Evolutionary conservation across 2,329 filamentous ascomycete species (phyloP), one percentile per base, ranked within the genome.

Genomic region (Penicillium sclerotiorum): DNA sequence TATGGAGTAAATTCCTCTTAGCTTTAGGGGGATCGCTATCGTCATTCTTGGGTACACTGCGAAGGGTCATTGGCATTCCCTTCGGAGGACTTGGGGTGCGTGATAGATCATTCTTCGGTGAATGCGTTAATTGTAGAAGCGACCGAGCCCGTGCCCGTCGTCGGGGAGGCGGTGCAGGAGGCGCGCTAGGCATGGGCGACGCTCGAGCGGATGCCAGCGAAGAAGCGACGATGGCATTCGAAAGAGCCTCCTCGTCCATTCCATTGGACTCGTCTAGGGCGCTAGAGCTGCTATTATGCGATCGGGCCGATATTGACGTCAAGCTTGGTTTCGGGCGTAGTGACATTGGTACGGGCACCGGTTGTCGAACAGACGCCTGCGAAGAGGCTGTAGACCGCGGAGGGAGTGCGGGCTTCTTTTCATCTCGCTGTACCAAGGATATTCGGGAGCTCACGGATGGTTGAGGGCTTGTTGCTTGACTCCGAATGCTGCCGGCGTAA

Each of bases 221-320:
- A 9, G 75, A 77, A 15, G 75, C 75, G 15, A 76, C 70, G 53
- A 78, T 74, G 22, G 75, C 75, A 61, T 76, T 69, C 12, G 74
- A 75, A 3, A 75, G 65, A 5, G 70, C 67, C 52, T 71, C 72
- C 50, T 71, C 70, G 23, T 55, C 60, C 58, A 69, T 61, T 9
- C 63, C 56, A 33, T 48, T 46, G 12, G 59, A 37, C 30, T 61
- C 57, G 22, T 67, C 57, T 17, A 60, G 25, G 11, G 59, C 18
- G 47, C 56, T 68, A 27, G 55, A 62, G 50, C 57, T 66, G 41
- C 61, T 58, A n/a, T 59, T 58, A 11, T 60, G 55, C 4, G 62
- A 62, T 35, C 45, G 56, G 5, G 49, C 58, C n/a, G 65, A 64
- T 8, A 61, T 35, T 3, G 64, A 69, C 7, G 55, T 44, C 30